A percentile compares a stretch with the other conserved stretches of the same genome.
These are phyloP conservation scores for Dactylis glomerata DNA, from an alignment of 176 grass and related monocot species.

Conservation along the genomic window DNA sequence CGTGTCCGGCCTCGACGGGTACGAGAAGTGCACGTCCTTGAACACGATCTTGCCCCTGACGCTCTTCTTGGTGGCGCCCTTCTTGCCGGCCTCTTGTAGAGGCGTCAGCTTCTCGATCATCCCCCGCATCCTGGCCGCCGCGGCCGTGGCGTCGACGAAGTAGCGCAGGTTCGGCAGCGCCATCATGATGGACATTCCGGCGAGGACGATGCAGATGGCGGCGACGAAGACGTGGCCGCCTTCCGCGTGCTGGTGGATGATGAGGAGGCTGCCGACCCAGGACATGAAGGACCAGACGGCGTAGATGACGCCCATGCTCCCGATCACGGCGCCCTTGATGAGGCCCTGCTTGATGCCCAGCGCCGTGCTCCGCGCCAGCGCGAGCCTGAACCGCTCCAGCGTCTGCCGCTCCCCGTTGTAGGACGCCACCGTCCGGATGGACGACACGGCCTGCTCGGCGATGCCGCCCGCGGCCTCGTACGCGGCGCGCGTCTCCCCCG, in stretches of 20 bases:
- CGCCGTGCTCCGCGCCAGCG: slow-evolving; percentile 40
- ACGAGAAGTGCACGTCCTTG: slow-evolving; percentile 40
- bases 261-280: slow-evolving; percentile 45
- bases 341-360: slow-evolving; percentile 54
- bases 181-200: slow-evolving; percentile 49
- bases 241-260: slow-evolving; percentile 43
- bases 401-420: slow-evolving; percentile 37
- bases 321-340: slow-evolving; percentile 51
- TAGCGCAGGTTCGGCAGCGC: slow-evolving; percentile 40
- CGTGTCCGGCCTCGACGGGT: slow-evolving; percentile 51
- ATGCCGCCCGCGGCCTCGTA: slow-evolving; percentile 44
- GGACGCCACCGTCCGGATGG: slow-evolving; percentile 47
- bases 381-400: slow-evolving; percentile 37
- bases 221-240: slow-evolving; percentile 62
- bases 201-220: slow-evolving; percentile 48
- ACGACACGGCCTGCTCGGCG: slow-evolving; percentile 55
- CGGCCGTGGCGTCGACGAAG: slow-evolving; percentile 33
- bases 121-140: slow-evolving; percentile 26
- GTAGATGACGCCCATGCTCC: slow-evolving; percentile 53
- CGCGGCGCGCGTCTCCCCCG: slow-evolving; percentile 24
- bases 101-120: slow-evolving; percentile 32
- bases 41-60: slow-evolving; percentile 41
- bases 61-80: slow-evolving; percentile 12
- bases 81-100: slow-evolving; percentile 16
- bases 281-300: slow-evolving; percentile 53